phyloP scores from a whole-genome alignment of 768 basidiomycete genomes.

The Phallus indusiatus region DNA sequence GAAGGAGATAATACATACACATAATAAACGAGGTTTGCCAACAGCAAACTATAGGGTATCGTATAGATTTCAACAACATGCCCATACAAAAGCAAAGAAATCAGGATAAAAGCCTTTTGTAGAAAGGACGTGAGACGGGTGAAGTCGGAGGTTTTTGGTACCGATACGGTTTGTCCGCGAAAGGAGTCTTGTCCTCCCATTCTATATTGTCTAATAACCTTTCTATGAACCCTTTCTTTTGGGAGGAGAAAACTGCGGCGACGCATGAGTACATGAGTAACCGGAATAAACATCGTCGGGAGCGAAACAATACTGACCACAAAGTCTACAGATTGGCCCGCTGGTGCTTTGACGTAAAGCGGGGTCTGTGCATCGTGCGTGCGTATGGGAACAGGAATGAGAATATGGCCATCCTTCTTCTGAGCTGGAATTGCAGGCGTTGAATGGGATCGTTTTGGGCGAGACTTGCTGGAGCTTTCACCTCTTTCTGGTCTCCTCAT shows the following conservation, averaged over 20 bases:
- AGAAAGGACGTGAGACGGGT: slow-evolving; percentile 1
- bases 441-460: background rate
- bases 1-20: no score
- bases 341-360: slow-evolving; percentile 1
- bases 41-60: no score
- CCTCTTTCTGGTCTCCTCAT: background rate
- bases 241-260: slow-evolving; percentile 2
- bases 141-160: slow-evolving; percentile 1
- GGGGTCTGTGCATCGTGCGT: slow-evolving; percentile 6
- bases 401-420: background rate
- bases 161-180: background rate
- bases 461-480: background rate
- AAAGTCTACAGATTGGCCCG: slow-evolving; percentile 9
- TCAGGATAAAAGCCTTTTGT: slow-evolving; percentile 5
- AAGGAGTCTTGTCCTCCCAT: slow-evolving; percentile 4
- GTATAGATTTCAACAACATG: no score
- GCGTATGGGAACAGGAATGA: slow-evolving; percentile 8
- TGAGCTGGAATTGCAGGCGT: background rate
- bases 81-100: no score
- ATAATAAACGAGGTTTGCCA: no score
- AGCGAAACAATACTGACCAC: background rate
- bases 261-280: background rate
- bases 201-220: slow-evolving; percentile 4
- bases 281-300: background rate
- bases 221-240: slow-evolving; percentile 5